Evolutionary conservation across 2,329 filamentous ascomycete species (phyloP).

Genomic region (Capronia epimyces): DNA sequence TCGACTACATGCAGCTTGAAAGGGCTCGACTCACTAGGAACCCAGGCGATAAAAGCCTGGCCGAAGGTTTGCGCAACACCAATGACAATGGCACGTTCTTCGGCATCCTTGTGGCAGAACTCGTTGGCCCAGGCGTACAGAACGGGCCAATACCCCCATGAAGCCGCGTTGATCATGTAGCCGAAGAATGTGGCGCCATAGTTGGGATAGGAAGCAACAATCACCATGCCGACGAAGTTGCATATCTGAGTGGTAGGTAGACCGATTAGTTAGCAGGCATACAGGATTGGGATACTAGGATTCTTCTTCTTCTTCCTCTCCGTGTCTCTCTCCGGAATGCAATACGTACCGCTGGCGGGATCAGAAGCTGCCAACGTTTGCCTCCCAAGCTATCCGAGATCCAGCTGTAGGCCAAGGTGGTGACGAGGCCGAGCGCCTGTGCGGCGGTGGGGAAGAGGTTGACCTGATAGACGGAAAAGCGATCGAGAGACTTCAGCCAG

Average conservation of each 20-base stretch:
- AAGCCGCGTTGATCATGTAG: conserved; percentile 26
- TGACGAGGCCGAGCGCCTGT: conserved; percentile 23
- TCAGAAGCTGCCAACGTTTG: conserved; percentile 20
- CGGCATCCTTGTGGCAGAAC: conserved; percentile 39
- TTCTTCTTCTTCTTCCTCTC: neutral
- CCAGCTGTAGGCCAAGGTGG: conserved; percentile 24
- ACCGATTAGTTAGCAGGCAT: neutral
- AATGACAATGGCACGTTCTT: conserved; percentile 52
- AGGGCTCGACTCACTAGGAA: conserved; percentile 10
- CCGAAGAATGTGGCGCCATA: conserved; percentile 28
- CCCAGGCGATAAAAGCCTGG: conserved; percentile 27
- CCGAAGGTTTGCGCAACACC: conserved; percentile 34
- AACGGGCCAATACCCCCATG: conserved; percentile 27
- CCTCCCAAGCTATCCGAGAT: conserved; percentile 24
- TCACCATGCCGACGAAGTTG: conserved; percentile 26
- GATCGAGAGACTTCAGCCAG: conserved; percentile 22
- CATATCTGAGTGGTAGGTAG: conserved; percentile 1
- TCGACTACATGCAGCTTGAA: neutral
- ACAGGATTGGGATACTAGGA: neutral
- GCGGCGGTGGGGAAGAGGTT: conserved; percentile 26
- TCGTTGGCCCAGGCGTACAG: conserved; percentile 47
- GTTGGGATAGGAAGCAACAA: conserved; percentile 22
- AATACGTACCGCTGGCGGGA: conserved; percentile 21
- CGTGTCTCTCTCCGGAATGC: too few relatives aligned
- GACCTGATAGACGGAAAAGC: conserved; percentile 27